Evolutionary conservation across 768 basidiomycete genomes (phyloP).

Genomic region (Punctularia strigosozonata): DNA sequence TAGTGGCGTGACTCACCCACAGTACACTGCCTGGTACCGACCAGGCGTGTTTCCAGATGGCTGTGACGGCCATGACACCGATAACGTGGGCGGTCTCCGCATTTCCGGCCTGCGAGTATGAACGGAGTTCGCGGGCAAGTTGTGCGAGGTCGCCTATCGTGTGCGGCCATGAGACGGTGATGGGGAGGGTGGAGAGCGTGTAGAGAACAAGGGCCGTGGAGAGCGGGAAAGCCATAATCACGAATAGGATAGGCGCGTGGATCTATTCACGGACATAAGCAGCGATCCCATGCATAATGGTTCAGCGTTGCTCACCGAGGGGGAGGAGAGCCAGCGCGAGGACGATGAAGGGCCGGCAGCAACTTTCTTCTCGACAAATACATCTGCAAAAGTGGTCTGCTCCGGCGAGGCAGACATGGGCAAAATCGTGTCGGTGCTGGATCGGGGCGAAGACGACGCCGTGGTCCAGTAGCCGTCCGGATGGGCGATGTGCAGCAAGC

Average conservation of each 20-base stretch:
- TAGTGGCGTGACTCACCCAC: constrained; percentile 42
- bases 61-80: constrained; percentile 70
- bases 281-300: background rate
- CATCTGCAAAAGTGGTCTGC: constrained; percentile 32
- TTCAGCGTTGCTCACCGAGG: constrained; percentile 7
- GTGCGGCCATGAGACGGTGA: constrained; percentile 66
- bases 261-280: constrained; percentile 20
- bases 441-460: constrained; percentile 34
- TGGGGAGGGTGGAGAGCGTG: constrained; percentile 44
- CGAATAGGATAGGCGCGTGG: constrained; percentile 56
- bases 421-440: constrained; percentile 32
- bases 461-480: constrained; percentile 28
- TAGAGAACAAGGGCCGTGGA: constrained; percentile 42
- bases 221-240: constrained; percentile 57
- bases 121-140: constrained; percentile 64
- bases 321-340: too few relatives aligned
- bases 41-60: constrained; percentile 96
- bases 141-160: constrained; percentile 66
- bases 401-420: constrained; percentile 43
- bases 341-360: too few relatives aligned
- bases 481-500: constrained; percentile 36
- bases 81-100: constrained; percentile 65
- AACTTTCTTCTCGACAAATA: constrained; percentile 29
- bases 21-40: constrained; percentile 90
- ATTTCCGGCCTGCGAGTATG: constrained; percentile 62